These are phyloP conservation scores for Theobroma cacao DNA, from an alignment of 345 rosid genomes.

Conservation along the genomic window DNA sequence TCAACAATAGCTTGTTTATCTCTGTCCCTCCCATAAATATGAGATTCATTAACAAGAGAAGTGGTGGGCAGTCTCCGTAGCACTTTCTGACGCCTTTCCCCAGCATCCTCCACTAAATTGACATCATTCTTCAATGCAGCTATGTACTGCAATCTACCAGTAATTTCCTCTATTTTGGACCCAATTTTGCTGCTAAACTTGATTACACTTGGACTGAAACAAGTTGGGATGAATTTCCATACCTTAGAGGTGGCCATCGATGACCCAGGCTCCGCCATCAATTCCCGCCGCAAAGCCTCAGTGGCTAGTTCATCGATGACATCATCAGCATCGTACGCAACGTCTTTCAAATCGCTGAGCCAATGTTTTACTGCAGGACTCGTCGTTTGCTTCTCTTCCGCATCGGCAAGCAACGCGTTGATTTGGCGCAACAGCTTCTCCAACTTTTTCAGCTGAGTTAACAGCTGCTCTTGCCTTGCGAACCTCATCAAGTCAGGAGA, in stretches of 20 bases:
- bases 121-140: background rate
- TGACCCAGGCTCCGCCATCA: background rate
- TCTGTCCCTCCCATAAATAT: conserved; percentile 29
- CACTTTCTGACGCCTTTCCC: background rate
- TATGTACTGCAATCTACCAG: background rate
- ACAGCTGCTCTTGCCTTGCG: background rate
- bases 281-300: background rate
- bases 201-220: background rate
- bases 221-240: background rate
- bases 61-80: background rate
- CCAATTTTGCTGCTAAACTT: conserved; percentile 7
- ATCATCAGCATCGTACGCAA: conserved; percentile 28
- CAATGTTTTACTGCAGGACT: background rate
- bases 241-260: background rate
- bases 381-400: background rate
- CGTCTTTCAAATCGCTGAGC: conserved; percentile 16
- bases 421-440: background rate
- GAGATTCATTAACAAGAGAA: conserved; percentile 10
- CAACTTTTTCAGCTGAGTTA: conserved; percentile 20
- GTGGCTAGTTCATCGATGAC: conserved; percentile 20
- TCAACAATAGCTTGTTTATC: conserved; percentile 17
- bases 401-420: conserved; percentile 1
- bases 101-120: background rate
- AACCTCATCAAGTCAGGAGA: background rate
- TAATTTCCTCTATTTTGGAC: conserved; percentile 5